Evolutionary conservation across 2,329 filamentous ascomycete species (phyloP), one percentile per base, ranked within the genome.

Genomic region (Diaporthe ampelina): DNA sequence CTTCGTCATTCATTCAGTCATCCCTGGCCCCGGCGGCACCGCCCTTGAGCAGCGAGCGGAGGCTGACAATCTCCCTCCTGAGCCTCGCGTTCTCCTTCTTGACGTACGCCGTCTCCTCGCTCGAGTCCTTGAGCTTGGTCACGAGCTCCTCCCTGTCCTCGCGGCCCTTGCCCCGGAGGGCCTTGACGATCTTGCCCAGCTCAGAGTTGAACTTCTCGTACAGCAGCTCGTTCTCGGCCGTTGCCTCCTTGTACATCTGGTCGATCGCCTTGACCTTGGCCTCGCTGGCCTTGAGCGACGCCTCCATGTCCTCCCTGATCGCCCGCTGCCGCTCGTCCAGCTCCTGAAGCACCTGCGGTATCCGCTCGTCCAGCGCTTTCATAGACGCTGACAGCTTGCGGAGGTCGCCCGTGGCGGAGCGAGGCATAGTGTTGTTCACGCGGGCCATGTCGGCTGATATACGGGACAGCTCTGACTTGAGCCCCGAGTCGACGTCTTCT

Each of bases 201-300:
- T 98, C 96, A n/a, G 91, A 90, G 79, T 98, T 98, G 86, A 98
- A 98, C 75, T 92, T 93, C 77, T 96, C 94, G 82, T 98, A 98
- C 72, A 98, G 87, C 40, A 96, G 90, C 84, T 98, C 95, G 79
- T 98, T 98, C 86, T 98, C 96, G 0, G 94, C 94, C 78, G 92
- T 95, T 21, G 92, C 91, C 80, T 98, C 95, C 77, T 94, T 94
- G 85, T 97, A 97, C 69, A 98, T 86, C 83, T 97, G 94, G 81
- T 98, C 95, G 70, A 98, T 91, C 54, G 93, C 93, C 78, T 92
- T 93, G 74, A 93, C 92, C 79, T 97, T 95, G 74, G 89, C 89
- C 81, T 98, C 95, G 19, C 91, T 91, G 1, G 94, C 91, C 78
- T 91, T 88, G 19, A 98, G 87, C 1, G 92, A 92, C 26, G 87